Conservation (phyloP, 1,284 basidiomycete species). For the Serendipita sp. region DNA sequence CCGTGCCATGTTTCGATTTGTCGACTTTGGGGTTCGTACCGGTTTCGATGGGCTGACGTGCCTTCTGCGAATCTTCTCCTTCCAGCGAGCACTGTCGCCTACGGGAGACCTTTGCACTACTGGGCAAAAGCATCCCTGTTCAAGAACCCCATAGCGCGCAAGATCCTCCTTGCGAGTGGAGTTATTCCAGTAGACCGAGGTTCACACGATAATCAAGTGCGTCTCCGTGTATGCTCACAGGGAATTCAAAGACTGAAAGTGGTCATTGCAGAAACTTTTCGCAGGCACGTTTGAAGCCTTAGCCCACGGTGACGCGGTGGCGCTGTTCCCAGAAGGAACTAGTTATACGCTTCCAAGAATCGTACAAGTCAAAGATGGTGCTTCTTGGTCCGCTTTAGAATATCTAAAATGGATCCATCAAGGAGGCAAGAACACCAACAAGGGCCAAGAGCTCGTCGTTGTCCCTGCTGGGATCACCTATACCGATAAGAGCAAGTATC, state of each 20-base stretch:
- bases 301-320: slow-evolving; percentile 64
- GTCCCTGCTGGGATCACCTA: slow-evolving; percentile 84
- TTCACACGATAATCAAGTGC: slow-evolving; percentile 66
- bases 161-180: slow-evolving; percentile 74
- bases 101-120: slow-evolving; percentile 73
- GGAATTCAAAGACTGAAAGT: neutral
- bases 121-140: slow-evolving; percentile 86
- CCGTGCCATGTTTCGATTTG: neutral
- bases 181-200: slow-evolving; percentile 94
- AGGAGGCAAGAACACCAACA: neutral
- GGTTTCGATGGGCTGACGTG: slow-evolving; percentile 16
- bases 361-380: slow-evolving; percentile 89
- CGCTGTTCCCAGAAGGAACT: slow-evolving; percentile 83
- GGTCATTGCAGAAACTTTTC: slow-evolving; percentile 43
- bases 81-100: slow-evolving; percentile 62
- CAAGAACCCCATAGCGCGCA: slow-evolving; percentile 55
- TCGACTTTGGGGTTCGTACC: slow-evolving; percentile 13
- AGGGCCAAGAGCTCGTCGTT: slow-evolving; percentile 36
- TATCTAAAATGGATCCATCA: slow-evolving; percentile 59
- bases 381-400: slow-evolving; percentile 90
- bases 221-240: neutral
- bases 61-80: slow-evolving; percentile 18
- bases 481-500: slow-evolving; percentile 87
- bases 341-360: slow-evolving; percentile 72
- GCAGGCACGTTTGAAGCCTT: slow-evolving; percentile 80